Evolutionary conservation across 441 rosid genomes (phyloP).

Genomic region (Aquilaria agallochum): DNA sequence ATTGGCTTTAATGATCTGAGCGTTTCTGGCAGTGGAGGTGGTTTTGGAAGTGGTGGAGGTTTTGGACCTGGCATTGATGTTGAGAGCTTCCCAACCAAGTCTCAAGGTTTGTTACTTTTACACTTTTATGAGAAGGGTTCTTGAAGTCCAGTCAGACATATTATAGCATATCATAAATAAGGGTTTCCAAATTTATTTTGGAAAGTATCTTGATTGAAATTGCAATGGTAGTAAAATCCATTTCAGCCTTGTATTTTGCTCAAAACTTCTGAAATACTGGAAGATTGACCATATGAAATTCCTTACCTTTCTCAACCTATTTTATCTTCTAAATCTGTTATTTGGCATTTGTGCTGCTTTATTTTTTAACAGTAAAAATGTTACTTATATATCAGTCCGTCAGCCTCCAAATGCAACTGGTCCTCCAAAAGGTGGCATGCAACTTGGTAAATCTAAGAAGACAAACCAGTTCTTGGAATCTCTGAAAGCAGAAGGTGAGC

Average conservation of each 20-base stretch:
- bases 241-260: constrained; percentile 5
- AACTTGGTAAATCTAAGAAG: constrained; percentile 81
- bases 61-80: constrained; percentile 51
- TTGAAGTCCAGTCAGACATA: background rate
- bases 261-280: background rate
- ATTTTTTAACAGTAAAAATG: too few species aligned
- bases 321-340: constrained; percentile 3
- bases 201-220: background rate
- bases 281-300: background rate
- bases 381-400: constrained; percentile 41
- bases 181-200: constrained; percentile 5
- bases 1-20: constrained; percentile 69
- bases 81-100: constrained; percentile 47
- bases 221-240: background rate
- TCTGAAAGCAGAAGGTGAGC: constrained; percentile 92
- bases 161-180: background rate
- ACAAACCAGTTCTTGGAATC: constrained; percentile 86
- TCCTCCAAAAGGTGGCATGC: constrained; percentile 92
- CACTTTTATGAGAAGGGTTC: too few species aligned
- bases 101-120: constrained; percentile 46
- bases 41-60: constrained; percentile 63
- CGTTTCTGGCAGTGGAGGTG: constrained; percentile 58
- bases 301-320: too few species aligned
- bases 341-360: background rate
- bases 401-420: constrained; percentile 77